A percentile compares a stretch with the other conserved stretches of the same genome.
phyloP scores from a whole-genome alignment of 495 filamentous ascomycete genomes.

The Parmelia sp. region DNA sequence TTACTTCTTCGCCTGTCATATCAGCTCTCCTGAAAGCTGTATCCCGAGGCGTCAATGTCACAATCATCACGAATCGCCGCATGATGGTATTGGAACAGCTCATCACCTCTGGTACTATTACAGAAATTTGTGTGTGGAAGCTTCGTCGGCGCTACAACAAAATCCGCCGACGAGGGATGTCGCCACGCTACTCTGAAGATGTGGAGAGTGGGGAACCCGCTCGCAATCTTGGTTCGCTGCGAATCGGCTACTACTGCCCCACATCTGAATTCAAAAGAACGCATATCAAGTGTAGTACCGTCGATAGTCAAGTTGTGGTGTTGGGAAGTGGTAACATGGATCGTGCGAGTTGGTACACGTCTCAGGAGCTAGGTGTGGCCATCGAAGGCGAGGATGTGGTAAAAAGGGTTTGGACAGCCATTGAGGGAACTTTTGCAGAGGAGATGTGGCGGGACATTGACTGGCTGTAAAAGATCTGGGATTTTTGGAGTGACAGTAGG shows the following conservation, averaged over 20 bases:
- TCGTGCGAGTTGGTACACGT: slow-evolving; percentile 69
- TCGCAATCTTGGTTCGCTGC: slow-evolving; percentile 34
- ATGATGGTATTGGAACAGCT: slow-evolving; percentile 73
- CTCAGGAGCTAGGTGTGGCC: slow-evolving; percentile 67
- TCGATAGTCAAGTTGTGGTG: slow-evolving; percentile 54
- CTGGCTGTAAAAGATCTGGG: background rate
- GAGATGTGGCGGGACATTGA: background rate
- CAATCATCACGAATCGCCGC: slow-evolving; percentile 53
- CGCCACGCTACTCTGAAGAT: slow-evolving; percentile 11
- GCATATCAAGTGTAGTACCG: slow-evolving; percentile 63
- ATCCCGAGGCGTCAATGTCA: slow-evolving; percentile 52
- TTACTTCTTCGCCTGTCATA: slow-evolving; percentile 55
- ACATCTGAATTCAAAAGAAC: slow-evolving; percentile 51
- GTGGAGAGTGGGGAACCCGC: slow-evolving; percentile 29
- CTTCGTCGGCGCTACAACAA: slow-evolving; percentile 42
- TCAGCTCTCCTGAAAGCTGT: slow-evolving; percentile 46
- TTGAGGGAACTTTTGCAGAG: background rate
- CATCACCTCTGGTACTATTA: slow-evolving; percentile 61
- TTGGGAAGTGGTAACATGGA: slow-evolving; percentile 73
- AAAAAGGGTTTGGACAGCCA: slow-evolving; percentile 29
- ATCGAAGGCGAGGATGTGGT: slow-evolving; percentile 48
- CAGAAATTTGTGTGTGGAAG: slow-evolving; percentile 48
- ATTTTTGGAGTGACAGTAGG: background rate
- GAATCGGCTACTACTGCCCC: slow-evolving; percentile 12
- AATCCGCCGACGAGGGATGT: background rate